These are phyloP conservation scores for Penicillium sp. DNA, from an alignment of 2,329 filamentous ascomycete genomes.

Conservation along the genomic window DNA sequence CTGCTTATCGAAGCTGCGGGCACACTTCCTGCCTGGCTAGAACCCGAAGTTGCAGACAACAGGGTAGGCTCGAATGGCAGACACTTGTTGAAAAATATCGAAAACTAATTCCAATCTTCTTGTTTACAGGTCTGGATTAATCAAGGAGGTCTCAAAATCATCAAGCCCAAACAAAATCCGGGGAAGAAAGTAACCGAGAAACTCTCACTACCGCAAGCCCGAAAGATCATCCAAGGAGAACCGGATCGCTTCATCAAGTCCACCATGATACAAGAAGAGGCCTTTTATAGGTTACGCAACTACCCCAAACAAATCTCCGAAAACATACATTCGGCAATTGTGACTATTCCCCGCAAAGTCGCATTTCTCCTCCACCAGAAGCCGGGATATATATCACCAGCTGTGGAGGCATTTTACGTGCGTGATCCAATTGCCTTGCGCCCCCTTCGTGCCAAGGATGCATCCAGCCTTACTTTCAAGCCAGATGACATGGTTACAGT, in stretches of 20 bases:
- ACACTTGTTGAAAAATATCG: neutral
- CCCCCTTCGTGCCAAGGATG: slow-evolving; percentile 60
- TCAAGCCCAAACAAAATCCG: slow-evolving; percentile 56
- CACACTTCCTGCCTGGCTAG: slow-evolving; percentile 83
- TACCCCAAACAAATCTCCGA: slow-evolving; percentile 75
- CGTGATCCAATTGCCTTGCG: slow-evolving; percentile 77
- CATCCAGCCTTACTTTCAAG: slow-evolving; percentile 62
- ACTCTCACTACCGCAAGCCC: slow-evolving; percentile 65
- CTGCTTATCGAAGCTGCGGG: slow-evolving; percentile 91
- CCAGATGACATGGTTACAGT: slow-evolving; percentile 77
- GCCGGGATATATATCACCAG: slow-evolving; percentile 75
- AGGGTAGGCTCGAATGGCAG: slow-evolving; percentile 48
- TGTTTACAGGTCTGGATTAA: slow-evolving; percentile 74
- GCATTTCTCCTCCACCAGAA: slow-evolving; percentile 75
- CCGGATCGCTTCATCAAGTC: slow-evolving; percentile 67
- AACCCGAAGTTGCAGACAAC: slow-evolving; percentile 83
- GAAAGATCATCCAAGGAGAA: slow-evolving; percentile 58
- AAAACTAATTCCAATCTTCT: neutral
- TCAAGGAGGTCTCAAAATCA: slow-evolving; percentile 69
- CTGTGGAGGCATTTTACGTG: slow-evolving; percentile 88
- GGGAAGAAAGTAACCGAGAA: slow-evolving; percentile 40
- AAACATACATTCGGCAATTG: slow-evolving; percentile 72
- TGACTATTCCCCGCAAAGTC: slow-evolving; percentile 76
- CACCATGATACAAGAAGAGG: slow-evolving; percentile 75
- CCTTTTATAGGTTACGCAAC: slow-evolving; percentile 82